These are phyloP conservation scores for Crithidia bombi DNA, from an alignment of 208 protist species.

Conservation along the genomic window DNA sequence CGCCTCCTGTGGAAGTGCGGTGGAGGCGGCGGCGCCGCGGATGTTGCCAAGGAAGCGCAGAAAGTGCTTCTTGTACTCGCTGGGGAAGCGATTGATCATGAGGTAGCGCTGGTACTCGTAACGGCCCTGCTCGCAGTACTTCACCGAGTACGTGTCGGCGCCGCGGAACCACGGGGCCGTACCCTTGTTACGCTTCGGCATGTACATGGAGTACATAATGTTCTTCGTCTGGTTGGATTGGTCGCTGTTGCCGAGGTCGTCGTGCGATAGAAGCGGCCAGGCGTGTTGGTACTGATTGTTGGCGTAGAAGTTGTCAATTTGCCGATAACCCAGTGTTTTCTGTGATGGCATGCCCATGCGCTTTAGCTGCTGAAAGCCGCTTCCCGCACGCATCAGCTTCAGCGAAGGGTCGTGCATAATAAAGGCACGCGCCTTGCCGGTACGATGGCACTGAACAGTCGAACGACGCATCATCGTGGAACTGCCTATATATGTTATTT, in stretches of 20 bases:
- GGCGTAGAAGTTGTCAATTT: conserved; percentile 80
- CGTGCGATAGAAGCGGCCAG: conserved; percentile 88
- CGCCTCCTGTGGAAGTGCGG: conserved; percentile 82
- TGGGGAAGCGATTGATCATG: conserved; percentile 93
- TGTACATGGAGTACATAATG: conserved; percentile 91
- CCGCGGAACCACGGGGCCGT: conserved; percentile 92
- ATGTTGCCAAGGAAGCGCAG: conserved; percentile 84
- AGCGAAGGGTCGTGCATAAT: conserved; percentile 83
- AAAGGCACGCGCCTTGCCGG: conserved; percentile 82
- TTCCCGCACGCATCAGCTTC: conserved; percentile 66
- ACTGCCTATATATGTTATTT: neutral
- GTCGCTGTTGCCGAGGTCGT: conserved; percentile 91
- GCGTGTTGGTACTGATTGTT: conserved; percentile 91
- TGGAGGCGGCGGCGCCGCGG: conserved; percentile 29
- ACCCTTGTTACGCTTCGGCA: conserved; percentile 92
- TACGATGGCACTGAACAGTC: conserved; percentile 56
- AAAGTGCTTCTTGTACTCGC: conserved; percentile 92
- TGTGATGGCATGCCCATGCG: conserved; percentile 83
- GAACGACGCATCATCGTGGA: conserved; percentile 65
- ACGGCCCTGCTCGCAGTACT: conserved; percentile 92
- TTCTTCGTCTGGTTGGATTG: conserved; percentile 90
- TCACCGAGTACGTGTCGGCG: conserved; percentile 91
- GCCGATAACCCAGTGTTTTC: conserved; percentile 57
- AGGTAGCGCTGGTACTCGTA: conserved; percentile 93
- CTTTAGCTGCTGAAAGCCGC: conserved; percentile 66